These are phyloP conservation scores for Botrytis galanthina DNA, from an alignment of 2,329 filamentous ascomycete genomes.

Conservation along the genomic window DNA sequence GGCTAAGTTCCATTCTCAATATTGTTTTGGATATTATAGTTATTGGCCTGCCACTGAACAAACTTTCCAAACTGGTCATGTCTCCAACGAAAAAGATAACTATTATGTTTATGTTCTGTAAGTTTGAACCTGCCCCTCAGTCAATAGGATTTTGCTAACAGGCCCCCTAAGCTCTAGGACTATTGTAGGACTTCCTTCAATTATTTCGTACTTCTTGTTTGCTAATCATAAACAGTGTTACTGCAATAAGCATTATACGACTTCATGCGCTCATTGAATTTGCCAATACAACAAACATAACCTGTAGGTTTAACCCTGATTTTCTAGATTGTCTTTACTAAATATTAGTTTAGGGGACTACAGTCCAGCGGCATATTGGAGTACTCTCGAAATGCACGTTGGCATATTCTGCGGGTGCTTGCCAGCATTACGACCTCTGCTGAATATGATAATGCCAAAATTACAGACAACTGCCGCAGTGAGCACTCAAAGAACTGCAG, in stretches of 20 bases:
- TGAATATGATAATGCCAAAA: constrained; percentile 1
- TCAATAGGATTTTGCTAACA: neutral
- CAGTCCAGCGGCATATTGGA: neutral
- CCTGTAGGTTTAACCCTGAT: neutral
- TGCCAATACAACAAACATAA: neutral
- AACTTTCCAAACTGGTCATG: constrained; percentile 45
- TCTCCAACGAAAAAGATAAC: constrained; percentile 48
- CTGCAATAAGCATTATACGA: neutral
- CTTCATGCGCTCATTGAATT: neutral
- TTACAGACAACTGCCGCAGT: neutral
- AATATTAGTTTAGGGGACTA: neutral
- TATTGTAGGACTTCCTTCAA: neutral
- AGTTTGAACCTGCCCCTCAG: neutral
- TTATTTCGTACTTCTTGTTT: neutral
- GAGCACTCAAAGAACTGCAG: neutral
- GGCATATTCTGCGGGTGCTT: constrained; percentile 9
- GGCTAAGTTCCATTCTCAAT: constrained; percentile 51
- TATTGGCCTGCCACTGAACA: constrained; percentile 49
- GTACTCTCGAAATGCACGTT: constrained; percentile 11
- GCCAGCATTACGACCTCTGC: neutral
- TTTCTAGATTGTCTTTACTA: neutral
- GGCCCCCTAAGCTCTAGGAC: neutral
- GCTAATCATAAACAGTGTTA: neutral
- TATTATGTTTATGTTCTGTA: constrained; percentile 48
- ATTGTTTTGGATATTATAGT: constrained; percentile 53